Percentiles rank a stretch among this genome's conserved stretches.
These are phyloP conservation scores for Salix udensis DNA, from an alignment of 345 rosid genomes.

Conservation along the genomic window DNA sequence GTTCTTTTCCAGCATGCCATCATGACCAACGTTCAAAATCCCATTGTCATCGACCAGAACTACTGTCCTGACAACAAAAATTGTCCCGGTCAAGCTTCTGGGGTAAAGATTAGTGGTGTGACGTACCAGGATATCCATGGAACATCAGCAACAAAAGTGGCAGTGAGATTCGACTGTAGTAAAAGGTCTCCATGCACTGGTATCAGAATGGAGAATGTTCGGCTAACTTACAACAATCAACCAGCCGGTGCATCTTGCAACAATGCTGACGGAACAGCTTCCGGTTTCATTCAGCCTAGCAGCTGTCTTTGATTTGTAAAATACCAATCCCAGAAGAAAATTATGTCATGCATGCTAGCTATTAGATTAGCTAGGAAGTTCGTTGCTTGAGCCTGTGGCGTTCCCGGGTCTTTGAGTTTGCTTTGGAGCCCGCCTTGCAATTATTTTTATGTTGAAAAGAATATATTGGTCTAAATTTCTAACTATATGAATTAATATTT, in stretches of 20 bases:
- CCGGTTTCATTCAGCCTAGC: slow-evolving; percentile 35
- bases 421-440: too few relatives aligned
- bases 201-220: slow-evolving; percentile 46
- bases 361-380: background rate
- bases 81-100: slow-evolving; percentile 58
- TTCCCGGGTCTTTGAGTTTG: too few relatives aligned
- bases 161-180: slow-evolving; percentile 62
- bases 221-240: slow-evolving; percentile 37
- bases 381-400: background rate
- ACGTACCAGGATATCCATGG: slow-evolving; percentile 53
- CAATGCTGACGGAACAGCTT: slow-evolving; percentile 49
- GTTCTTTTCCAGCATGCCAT: slow-evolving; percentile 47
- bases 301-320: slow-evolving; percentile 19
- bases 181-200: slow-evolving; percentile 44
- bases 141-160: slow-evolving; percentile 56
- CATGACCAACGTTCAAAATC: slow-evolving; percentile 55
- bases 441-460: too few relatives aligned
- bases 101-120: slow-evolving; percentile 53
- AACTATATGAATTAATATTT: too few relatives aligned
- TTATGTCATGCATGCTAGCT: background rate
- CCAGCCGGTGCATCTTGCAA: slow-evolving; percentile 49
- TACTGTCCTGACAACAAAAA: slow-evolving; percentile 47
- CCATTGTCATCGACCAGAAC: slow-evolving; percentile 59
- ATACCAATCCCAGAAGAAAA: background rate
- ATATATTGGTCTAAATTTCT: too few relatives aligned